Percentiles rank a stretch among this genome's conserved stretches.
Evolutionary conservation across 2,329 filamentous ascomycete species (phyloP).

Genomic region (Niveomyces coronatus): DNA sequence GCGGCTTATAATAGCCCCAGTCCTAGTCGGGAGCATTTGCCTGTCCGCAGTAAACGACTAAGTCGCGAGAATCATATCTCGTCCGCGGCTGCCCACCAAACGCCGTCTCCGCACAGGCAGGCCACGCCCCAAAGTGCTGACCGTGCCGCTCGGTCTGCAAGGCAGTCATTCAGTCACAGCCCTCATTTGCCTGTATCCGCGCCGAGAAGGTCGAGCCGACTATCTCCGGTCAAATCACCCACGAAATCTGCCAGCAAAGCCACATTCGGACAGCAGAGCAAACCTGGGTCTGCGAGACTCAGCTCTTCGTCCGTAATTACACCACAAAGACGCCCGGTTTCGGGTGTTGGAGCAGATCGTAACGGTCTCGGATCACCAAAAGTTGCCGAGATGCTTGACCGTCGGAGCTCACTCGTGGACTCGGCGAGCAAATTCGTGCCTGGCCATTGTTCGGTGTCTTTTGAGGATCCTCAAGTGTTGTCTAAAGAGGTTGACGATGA

Average conservation of each 20-base stretch:
- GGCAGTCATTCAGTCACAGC: conserved; percentile 1
- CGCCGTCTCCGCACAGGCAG: conserved; percentile 14
- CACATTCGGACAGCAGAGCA: not conserved
- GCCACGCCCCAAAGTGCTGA: conserved; percentile 27
- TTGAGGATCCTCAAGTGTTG: conserved; percentile 54
- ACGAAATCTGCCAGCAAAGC: not conserved
- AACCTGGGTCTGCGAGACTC: not conserved
- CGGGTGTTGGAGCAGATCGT: conserved; percentile 59
- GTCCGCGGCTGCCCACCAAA: conserved; percentile 13
- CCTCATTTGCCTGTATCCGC: not conserved
- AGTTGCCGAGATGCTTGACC: conserved; percentile 60
- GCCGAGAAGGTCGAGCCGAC: conserved; percentile 4
- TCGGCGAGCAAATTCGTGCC: conserved; percentile 53
- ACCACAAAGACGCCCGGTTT: conserved; percentile 40
- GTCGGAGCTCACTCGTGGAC: conserved; percentile 61
- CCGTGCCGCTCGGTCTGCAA: not conserved
- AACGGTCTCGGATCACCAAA: conserved; percentile 66
- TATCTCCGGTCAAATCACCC: not conserved
- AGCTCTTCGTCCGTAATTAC: conserved; percentile 9
- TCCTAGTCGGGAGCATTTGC: conserved; percentile 45
- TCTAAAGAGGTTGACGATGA: conserved; percentile 55
- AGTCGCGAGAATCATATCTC: conserved; percentile 3
- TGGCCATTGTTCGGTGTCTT: conserved; percentile 41
- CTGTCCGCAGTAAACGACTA: conserved; percentile 34
- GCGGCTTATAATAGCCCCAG: conserved; percentile 6